These are phyloP conservation scores for Wickerhamomyces bisporus DNA, from an alignment of 805 yeast species.

Conservation along the genomic window DNA sequence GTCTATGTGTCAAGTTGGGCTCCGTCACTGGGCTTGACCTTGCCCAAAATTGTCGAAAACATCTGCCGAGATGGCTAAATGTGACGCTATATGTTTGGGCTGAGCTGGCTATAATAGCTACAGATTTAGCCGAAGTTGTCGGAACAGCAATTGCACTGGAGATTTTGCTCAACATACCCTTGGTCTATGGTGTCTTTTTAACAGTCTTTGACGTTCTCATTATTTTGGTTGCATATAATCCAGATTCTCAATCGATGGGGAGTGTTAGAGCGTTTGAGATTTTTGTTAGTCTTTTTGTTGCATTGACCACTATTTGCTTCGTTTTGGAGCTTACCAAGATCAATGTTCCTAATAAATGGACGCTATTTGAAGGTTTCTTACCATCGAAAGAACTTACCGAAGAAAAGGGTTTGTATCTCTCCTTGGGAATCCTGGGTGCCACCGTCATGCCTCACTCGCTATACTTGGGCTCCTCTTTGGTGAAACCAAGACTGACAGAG, in stretches of 20 bases:
- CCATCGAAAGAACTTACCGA: conserved; percentile 59
- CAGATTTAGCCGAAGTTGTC: conserved; percentile 91
- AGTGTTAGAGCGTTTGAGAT: conserved; percentile 74
- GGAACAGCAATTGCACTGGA: conserved; percentile 87
- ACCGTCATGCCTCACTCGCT: conserved; percentile 94
- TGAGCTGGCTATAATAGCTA: conserved; percentile 84
- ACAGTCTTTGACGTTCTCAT: conserved; percentile 80
- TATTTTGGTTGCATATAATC: conserved; percentile 72
- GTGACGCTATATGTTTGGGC: conserved; percentile 61
- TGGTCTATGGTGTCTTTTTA: conserved; percentile 66
- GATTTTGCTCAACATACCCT: conserved; percentile 69
- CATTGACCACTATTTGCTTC: conserved; percentile 73
- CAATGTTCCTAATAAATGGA: conserved; percentile 44
- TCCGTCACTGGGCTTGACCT: conserved; percentile 76
- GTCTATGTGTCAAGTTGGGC: conserved; percentile 68
- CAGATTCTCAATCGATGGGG: conserved; percentile 67
- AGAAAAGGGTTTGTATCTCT: conserved; percentile 66
- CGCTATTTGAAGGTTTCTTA: conserved; percentile 59
- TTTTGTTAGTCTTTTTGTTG: conserved; percentile 66
- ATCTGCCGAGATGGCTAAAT: conserved; percentile 58
- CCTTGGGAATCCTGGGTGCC: conserved; percentile 86
- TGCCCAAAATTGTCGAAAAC: conserved; percentile 69
- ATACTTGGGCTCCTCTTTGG: conserved; percentile 81
- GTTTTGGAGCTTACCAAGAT: conserved; percentile 61
- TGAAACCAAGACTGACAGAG: conserved; percentile 76